A percentile compares a stretch with the other conserved stretches of the same genome.
Conservation (phyloP, 1,284 basidiomycete genomes). For the Boletus hoseneyae region DNA sequence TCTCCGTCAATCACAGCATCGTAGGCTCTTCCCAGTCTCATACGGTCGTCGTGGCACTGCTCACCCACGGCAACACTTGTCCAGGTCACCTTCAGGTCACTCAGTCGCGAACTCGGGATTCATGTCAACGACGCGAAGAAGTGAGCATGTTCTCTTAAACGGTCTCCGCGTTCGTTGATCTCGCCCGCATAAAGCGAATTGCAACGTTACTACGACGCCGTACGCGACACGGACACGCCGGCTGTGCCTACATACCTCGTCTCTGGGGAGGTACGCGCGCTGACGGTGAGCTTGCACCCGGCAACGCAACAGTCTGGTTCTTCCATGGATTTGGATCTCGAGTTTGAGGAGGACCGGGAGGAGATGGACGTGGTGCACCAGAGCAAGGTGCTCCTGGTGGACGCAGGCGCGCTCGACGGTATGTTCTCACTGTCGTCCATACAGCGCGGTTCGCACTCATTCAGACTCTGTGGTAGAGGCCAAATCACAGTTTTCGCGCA, state of each 20-base stretch:
- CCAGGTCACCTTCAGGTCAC: constrained; percentile 71
- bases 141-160: constrained; percentile 36
- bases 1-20: constrained; percentile 59
- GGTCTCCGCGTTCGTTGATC: background rate
- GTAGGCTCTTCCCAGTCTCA: constrained; percentile 36
- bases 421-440: constrained; percentile 20
- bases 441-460: background rate
- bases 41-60: background rate
- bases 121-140: constrained; percentile 74
- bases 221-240: constrained; percentile 37
- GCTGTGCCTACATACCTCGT: constrained; percentile 66
- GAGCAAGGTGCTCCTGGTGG: constrained; percentile 50
- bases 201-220: constrained; percentile 49
- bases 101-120: constrained; percentile 63
- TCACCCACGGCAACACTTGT: background rate
- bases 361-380: constrained; percentile 37
- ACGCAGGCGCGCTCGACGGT: constrained; percentile 61
- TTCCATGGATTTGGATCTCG: constrained; percentile 46
- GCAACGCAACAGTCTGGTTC: constrained; percentile 32
- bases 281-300: constrained; percentile 13
- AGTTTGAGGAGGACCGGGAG: constrained; percentile 31
- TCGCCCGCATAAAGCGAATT: constrained; percentile 48
- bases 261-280: constrained; percentile 44
- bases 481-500: constrained; percentile 45
- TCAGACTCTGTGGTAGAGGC: constrained; percentile 38